A percentile compares a stretch with the other conserved stretches of the same genome.
These are phyloP conservation scores for Phytopythium sindhum DNA, from an alignment of 352 stramenopile species.

Conservation along the genomic window DNA sequence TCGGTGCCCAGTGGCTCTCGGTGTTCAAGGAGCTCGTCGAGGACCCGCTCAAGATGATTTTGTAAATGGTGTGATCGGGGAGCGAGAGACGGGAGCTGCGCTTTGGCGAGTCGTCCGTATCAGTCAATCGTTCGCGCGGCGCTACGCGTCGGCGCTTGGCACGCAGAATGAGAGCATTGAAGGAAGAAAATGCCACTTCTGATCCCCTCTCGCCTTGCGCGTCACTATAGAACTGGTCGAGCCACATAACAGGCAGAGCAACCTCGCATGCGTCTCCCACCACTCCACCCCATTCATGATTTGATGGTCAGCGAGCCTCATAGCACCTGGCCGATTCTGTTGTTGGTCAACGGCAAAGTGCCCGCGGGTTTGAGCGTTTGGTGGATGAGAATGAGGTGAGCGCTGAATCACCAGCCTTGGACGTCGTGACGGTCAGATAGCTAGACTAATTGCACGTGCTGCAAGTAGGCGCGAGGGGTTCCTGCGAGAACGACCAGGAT, in stretches of 20 bases:
- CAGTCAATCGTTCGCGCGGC: not conserved
- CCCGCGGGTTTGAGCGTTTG: too few species aligned
- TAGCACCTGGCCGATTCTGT: too few species aligned
- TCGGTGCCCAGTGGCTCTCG: conserved; percentile 94
- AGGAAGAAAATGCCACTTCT: not conserved
- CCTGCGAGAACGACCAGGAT: too few species aligned
- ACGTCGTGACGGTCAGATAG: too few species aligned
- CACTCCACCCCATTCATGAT: too few species aligned
- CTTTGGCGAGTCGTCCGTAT: not conserved
- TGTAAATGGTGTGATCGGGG: conserved; percentile 60
- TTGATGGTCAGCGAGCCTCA: too few species aligned
- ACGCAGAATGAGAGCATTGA: not conserved
- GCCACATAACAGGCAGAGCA: not conserved
- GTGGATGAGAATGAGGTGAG: too few species aligned
- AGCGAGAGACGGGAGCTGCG: not conserved
- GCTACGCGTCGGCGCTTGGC: not conserved
- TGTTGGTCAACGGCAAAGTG: too few species aligned
- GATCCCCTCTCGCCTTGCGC: not conserved
- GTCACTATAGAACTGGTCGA: not conserved
- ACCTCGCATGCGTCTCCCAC: not conserved
- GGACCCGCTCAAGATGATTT: conserved; percentile 95
- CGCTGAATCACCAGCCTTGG: too few species aligned
- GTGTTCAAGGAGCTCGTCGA: conserved; percentile 97
- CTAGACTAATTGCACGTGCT: too few species aligned
- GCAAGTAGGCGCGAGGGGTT: too few species aligned